Evolutionary conservation across 176 grass and related monocot genomes (phyloP), one percentile per base, ranked within the genome.

Genomic region (Stipa capillata): DNA sequence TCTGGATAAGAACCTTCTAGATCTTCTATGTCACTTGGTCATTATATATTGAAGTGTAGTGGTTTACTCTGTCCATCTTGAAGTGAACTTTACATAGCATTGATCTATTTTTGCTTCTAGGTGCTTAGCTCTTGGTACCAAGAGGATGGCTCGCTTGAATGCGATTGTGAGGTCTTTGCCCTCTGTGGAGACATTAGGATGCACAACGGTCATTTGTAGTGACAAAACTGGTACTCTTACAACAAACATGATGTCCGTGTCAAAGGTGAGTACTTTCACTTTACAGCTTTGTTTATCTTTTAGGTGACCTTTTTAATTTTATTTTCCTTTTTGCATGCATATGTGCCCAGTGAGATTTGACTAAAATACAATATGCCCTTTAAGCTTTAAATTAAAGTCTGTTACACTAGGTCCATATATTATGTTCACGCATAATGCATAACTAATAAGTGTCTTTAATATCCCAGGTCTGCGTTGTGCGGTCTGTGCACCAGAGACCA

Each of bases 191-290:
- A 94, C 96, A 66, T 84, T 98, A 85, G 96, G 96, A 52, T 98
- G 96, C 81, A 98, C 96, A 61, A 98, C 96, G 49, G 96, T 98
- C 43, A 95, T 98, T 85, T 98, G 96, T 78, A 95, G 91, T 72
- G 96, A 98, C 66, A 98, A 98, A 81, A 98, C 96, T 36, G 96
- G 96, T 53, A 98, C 96, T 87, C 92, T 98, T 39, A 98, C 96
- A 0, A 98, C 96, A 56, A 98, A 98, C 81, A 98, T 98, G 96
- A 98, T 98, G 96, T 98, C 96, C 20, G 96, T 94, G 43, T 98
- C 92, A 67, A 98, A 98, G 96, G 96, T 98, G 84, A 91, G 15
- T 34, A 21, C 17, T n/a, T 25, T n/a, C 34, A 60, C 23, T 21
- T 69, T 77, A 25, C 14, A 59, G 12, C 17, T 21, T 24, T 34